phyloP scores from a whole-genome alignment of 1,284 basidiomycete genomes.

The Microbotryomycetes sp. region DNA sequence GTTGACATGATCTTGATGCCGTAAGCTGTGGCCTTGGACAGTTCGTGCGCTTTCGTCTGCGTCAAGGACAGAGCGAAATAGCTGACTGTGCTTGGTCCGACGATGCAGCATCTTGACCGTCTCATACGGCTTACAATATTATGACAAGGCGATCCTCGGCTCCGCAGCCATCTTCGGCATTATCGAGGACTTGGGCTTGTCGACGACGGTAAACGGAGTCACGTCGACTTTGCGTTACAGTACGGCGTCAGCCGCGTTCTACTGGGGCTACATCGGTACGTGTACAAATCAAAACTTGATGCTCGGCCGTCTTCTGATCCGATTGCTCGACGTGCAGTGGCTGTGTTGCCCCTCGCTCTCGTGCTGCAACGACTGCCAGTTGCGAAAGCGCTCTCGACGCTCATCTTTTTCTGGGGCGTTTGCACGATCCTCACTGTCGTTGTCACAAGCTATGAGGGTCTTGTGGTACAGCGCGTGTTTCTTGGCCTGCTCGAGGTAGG shows the following conservation, averaged over 20 bases:
- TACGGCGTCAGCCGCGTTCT: conserved; percentile 44
- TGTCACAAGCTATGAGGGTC: conserved; percentile 43
- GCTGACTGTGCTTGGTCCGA: not conserved
- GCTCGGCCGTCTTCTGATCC: too few relatives aligned
- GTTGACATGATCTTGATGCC: conserved; percentile 38
- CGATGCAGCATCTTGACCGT: conserved; percentile 42
- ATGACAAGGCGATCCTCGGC: conserved; percentile 49
- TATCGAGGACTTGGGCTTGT: conserved; percentile 44
- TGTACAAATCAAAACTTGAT: too few relatives aligned
- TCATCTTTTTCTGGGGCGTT: conserved; percentile 47
- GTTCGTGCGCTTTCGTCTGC: not conserved
- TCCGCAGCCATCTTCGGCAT: conserved; percentile 50
- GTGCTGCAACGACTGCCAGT: conserved; percentile 47
- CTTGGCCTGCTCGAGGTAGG: conserved; percentile 45
- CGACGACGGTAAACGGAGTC: conserved; percentile 39
- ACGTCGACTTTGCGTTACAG: conserved; percentile 42
- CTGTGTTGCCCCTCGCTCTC: conserved; percentile 46
- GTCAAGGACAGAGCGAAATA: too few relatives aligned
- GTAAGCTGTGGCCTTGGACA: conserved; percentile 4
- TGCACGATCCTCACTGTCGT: conserved; percentile 48
- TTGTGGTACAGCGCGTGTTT: conserved; percentile 48
- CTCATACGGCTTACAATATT: conserved; percentile 48
- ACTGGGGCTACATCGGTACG: conserved; percentile 49
- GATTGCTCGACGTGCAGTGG: conserved; percentile 1
- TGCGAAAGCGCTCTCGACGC: conserved; percentile 39